Evolutionary conservation across 2,329 filamentous ascomycete genomes (phyloP), one percentile per base, ranked within the genome.

Genomic region (Paramyrothecium sp.): DNA sequence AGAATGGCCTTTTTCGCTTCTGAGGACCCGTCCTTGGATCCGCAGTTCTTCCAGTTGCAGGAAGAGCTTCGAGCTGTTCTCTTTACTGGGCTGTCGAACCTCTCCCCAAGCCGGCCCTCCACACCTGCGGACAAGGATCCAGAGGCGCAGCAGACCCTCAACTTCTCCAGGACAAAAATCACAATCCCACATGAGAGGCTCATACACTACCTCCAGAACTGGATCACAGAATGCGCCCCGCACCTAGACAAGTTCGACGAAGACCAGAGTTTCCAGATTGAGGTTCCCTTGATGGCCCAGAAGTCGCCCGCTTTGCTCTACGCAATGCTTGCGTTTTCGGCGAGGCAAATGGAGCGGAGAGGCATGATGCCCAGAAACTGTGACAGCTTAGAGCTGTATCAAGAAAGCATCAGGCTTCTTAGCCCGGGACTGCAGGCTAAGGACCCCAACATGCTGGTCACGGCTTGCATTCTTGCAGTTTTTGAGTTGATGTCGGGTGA

Each of bases 221-320:
- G 81, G 66, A 75, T 84, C 21, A 75, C 77, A 1, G 76, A 83
- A 56, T 77, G 83, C 46, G 81, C 81, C 3, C 76, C 69, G 1
- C 67, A 69, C 23, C 59, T 86, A 3, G 83, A 86, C 62, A 85
- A 83, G 67, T 84, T 84, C 54, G 82, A 86, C 57, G 72, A 74
- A 26, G 70, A 78, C 16, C 77, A 78, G 13, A 77, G 78, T 49
- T 85, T 86, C 62, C 78, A 79, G 19, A 76, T 79, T 1, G 75
- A 80, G 12, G 70, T 85, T 3, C 78, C 82, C 0, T 68, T 79
- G 2, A 67, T 84, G 30, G 80, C 81, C 1, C 75, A 76, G 47
- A 72, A 69, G 22, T 78, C 78, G 22, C 70, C 75, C 0, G 70
- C 78, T 22, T 61, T 84, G 3, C 67, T 78, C 3, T 81, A 81